Evolutionary conservation across 2,329 filamentous ascomycete genomes (phyloP).

Genomic region (Pestalotiopsis sp.): DNA sequence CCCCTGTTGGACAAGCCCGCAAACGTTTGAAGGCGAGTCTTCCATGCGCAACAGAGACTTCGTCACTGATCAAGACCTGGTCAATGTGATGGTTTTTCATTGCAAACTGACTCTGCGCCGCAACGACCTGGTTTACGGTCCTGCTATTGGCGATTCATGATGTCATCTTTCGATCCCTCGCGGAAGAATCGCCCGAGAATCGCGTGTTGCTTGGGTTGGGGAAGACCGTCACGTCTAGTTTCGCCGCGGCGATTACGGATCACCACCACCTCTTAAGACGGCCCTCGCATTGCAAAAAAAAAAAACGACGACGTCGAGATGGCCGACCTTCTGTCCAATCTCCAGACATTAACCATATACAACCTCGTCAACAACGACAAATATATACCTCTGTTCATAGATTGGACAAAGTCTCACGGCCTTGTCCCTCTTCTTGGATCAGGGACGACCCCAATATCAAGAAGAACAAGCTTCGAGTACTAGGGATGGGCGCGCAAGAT

Average conservation of each 20-base stretch:
- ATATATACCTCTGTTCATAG: conserved; percentile 22
- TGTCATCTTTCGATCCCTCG: conserved; percentile 11
- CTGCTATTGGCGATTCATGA: background rate
- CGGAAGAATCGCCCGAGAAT: conserved; percentile 3
- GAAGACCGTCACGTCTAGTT: background rate
- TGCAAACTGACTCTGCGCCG: no score
- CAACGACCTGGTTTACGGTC: background rate
- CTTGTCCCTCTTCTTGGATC: conserved; percentile 39
- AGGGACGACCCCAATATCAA: conserved; percentile 5
- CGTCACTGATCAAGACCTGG: no score
- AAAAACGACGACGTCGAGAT: background rate
- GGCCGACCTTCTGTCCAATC: background rate
- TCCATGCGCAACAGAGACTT: no score
- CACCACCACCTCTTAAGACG: background rate
- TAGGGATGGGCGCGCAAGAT: conserved; percentile 43
- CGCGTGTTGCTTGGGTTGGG: background rate
- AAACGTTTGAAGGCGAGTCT: no score
- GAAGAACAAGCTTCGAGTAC: conserved; percentile 18
- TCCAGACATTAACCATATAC: conserved; percentile 13
- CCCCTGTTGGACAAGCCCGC: no score
- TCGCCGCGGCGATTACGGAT: background rate
- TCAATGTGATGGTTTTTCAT: no score
- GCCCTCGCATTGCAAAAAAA: background rate
- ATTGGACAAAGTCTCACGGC: conserved; percentile 29
- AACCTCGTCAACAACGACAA: background rate